Percentiles rank a stretch among this genome's conserved stretches.
Evolutionary conservation across 2,329 filamentous ascomycete genomes (phyloP).

Genomic region (Neofusicoccum parvum): DNA sequence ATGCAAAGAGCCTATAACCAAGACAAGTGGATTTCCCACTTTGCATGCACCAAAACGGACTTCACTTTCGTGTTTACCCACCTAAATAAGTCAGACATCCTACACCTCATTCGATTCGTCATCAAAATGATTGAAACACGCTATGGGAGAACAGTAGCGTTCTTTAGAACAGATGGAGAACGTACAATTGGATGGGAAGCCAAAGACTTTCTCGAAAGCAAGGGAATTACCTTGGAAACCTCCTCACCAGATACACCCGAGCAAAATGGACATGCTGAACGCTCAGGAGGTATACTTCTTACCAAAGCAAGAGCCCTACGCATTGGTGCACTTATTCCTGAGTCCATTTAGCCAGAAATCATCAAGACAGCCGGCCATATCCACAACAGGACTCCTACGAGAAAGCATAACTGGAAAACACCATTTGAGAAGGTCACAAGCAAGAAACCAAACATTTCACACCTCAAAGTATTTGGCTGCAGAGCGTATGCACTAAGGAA

Average conservation of each 20-base stretch:
- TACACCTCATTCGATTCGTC: neutral
- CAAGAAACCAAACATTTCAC: neutral
- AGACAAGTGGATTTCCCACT: conserved; percentile 2
- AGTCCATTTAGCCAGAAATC: neutral
- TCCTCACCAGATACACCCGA: neutral
- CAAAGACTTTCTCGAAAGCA: neutral
- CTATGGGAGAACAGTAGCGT: neutral
- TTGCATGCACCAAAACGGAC: neutral
- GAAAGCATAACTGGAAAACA: neutral
- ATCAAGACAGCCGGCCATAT: too few species aligned
- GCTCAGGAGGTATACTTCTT: neutral
- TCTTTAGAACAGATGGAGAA: neutral
- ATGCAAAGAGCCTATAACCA: neutral
- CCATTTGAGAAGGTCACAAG: neutral
- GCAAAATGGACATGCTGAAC: neutral
- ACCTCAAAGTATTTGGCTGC: neutral
- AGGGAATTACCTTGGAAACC: neutral
- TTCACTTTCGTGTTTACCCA: neutral
- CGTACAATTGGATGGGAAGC: neutral
- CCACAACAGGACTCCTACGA: neutral
- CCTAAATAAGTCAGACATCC: neutral
- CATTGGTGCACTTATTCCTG: neutral
- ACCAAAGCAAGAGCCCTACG: neutral
- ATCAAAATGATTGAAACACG: neutral
- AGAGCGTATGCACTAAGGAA: conserved; percentile 1